phyloP scores from a whole-genome alignment of 2,329 filamentous ascomycete species.

The Acrocalymma vagum region DNA sequence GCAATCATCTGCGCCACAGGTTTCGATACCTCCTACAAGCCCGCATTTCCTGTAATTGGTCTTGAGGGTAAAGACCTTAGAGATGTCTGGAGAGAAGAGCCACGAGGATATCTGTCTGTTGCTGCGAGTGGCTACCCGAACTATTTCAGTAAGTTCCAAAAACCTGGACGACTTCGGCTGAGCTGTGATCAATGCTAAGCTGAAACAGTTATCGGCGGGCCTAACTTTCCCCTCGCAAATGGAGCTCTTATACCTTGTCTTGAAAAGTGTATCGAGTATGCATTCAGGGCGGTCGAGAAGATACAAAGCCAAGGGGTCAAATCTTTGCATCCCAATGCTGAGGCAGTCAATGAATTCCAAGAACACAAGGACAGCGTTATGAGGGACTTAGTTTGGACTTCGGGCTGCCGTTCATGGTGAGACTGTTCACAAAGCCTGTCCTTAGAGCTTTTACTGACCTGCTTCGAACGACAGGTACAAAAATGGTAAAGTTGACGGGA shows the following conservation, averaged over 20 bases:
- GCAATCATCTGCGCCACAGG: constrained; percentile 45
- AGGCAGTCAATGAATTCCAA: constrained; percentile 41
- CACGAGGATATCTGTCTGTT: constrained; percentile 4
- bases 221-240: constrained; percentile 47
- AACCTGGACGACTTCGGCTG: not conserved
- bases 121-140: constrained; percentile 4
- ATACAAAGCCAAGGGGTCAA: constrained; percentile 53
- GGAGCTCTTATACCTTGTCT: constrained; percentile 52
- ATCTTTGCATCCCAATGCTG: constrained; percentile 40
- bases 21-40: constrained; percentile 33
- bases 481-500: constrained; percentile 8
- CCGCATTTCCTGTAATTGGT: constrained; percentile 1
- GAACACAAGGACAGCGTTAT: constrained; percentile 51
- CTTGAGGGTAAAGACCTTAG: constrained; percentile 2
- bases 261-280: constrained; percentile 49
- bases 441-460: not conserved
- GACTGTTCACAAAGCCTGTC: not conserved
- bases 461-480: constrained; percentile 10
- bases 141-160: constrained; percentile 3
- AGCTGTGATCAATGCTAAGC: not conserved
- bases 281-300: constrained; percentile 50
- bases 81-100: constrained; percentile 2
- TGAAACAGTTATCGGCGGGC: constrained; percentile 6
- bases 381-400: constrained; percentile 21
- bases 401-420: constrained; percentile 22